Base-by-base conservation (phyloP, 371 early-diverging fungal genomes). In the Cokeromyces recurvatus region DNA sequence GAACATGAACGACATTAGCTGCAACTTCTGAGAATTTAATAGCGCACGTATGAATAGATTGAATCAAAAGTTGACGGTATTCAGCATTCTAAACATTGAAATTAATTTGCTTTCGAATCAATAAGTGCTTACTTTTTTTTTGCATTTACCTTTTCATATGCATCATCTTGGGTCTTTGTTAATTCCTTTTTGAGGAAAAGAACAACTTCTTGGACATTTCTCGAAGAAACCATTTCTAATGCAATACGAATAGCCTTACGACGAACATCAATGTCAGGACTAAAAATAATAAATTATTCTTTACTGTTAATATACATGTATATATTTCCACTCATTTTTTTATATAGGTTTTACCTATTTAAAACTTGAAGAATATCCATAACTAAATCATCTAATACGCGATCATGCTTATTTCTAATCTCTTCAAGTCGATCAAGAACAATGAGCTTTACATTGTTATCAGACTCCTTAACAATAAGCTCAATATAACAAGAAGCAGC, bases 381-480 rank as follows among this genome's bases (percentile, higher is more conserved):
- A 9, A 90, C 92, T 38, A 91, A 64, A 46, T 92, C 95, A 59
- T 94, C 91, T 40, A 95, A 64, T 21, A 92, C 79, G 48, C 86
- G 78, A 40, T 87, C 91, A 59, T 94, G 88, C 63, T 91, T 90
- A 48, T 82, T 80, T 29, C 82, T 77, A 53, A 98, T 69, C 51
- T 90, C 92, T 41, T 87, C 85, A 35, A 98, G 67, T 40, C 92
- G 84, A 61, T 94, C 92, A 49, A 98, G 75, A 1, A 95, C 95
- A 64, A 95, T 96, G 36, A 97, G 66, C 74, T 97, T 97, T 39
- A 97, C 87, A 68, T 97, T 98, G 74, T 95, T 98, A 62, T 98
- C 97, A 4, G 94, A 81, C 62, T 92, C 98, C 69, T 92, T 92
- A 36, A 87, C 72, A 46, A 85, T 86, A 38, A 98, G 79, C 36